These are phyloP conservation scores for Papiliotrema fonsecae DNA, from an alignment of 1,284 basidiomycete genomes.

Conservation along the genomic window DNA sequence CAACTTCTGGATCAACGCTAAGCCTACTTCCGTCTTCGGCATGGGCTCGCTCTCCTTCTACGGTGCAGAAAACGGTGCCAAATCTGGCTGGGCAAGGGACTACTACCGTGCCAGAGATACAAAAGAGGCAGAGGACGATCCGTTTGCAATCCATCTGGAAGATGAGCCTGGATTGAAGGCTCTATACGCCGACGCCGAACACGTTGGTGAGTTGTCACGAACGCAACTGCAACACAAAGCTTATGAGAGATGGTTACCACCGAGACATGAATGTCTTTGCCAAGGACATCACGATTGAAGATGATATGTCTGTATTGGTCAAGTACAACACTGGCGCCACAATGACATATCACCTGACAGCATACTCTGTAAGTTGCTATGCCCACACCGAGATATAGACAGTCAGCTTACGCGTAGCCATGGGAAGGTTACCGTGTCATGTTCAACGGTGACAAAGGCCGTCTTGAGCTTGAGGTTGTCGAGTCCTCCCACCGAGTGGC, in stretches of 20 bases:
- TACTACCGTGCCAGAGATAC: constrained; percentile 53
- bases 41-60: constrained; percentile 55
- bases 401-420: constrained; percentile 24
- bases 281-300: constrained; percentile 55
- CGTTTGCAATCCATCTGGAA: constrained; percentile 55
- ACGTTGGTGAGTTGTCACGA: constrained; percentile 49
- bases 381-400: neutral
- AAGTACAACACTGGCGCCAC: constrained; percentile 53
- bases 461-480: constrained; percentile 56
- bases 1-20: constrained; percentile 57
- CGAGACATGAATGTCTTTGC: constrained; percentile 52
- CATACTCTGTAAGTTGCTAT: constrained; percentile 31
- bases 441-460: constrained; percentile 56
- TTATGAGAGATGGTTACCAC: constrained; percentile 37
- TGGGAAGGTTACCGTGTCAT: constrained; percentile 56
- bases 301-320: constrained; percentile 56
- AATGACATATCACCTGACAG: constrained; percentile 56
- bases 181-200: constrained; percentile 50
- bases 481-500: constrained; percentile 46
- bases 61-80: constrained; percentile 52
- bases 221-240: neutral
- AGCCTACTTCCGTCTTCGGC: constrained; percentile 54
- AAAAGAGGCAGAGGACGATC: constrained; percentile 51
- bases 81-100: constrained; percentile 53
- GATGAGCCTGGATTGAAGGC: constrained; percentile 51